These are phyloP conservation scores for Penicillium decumbens DNA, from an alignment of 2,329 filamentous ascomycete genomes.

Conservation along the genomic window DNA sequence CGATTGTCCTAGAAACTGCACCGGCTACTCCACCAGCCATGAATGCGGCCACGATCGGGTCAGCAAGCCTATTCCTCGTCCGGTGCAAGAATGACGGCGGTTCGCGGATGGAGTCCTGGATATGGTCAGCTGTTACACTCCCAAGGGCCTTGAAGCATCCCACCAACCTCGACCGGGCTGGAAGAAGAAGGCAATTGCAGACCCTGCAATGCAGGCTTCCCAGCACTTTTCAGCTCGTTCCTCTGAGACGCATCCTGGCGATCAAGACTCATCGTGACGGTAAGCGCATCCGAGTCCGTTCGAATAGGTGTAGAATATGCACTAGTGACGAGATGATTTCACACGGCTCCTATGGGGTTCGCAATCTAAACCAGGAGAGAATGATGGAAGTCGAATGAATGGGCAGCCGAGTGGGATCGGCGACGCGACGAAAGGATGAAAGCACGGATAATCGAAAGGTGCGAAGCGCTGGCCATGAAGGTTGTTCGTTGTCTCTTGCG, in stretches of 20 bases:
- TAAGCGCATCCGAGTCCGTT: constrained; percentile 5
- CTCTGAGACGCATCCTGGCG: constrained; percentile 26
- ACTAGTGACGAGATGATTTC: background rate
- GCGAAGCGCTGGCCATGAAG: constrained; percentile 21
- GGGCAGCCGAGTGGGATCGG: background rate
- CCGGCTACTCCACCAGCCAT: constrained; percentile 90
- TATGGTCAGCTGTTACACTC: background rate
- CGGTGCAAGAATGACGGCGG: constrained; percentile 22
- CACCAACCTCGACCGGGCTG: constrained; percentile 22
- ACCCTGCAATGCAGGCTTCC: constrained; percentile 17
- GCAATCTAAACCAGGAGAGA: background rate
- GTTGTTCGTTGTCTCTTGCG: constrained; percentile 8
- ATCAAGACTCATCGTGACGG: constrained; percentile 34
- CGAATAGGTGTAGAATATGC: background rate
- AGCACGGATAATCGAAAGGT: constrained; percentile 3
- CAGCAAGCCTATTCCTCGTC: constrained; percentile 54
- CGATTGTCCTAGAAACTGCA: constrained; percentile 94
- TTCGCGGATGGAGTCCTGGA: constrained; percentile 18
- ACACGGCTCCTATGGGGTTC: background rate
- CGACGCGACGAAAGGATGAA: constrained; percentile 1
- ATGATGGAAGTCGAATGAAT: background rate
- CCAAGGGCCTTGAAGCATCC: background rate
- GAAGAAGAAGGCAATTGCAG: constrained; percentile 22
- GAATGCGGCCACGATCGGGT: constrained; percentile 86
- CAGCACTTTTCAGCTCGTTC: constrained; percentile 17